phyloP scores from a whole-genome alignment of 148 eudicot species.

The Vaccinium macrocarpon region DNA sequence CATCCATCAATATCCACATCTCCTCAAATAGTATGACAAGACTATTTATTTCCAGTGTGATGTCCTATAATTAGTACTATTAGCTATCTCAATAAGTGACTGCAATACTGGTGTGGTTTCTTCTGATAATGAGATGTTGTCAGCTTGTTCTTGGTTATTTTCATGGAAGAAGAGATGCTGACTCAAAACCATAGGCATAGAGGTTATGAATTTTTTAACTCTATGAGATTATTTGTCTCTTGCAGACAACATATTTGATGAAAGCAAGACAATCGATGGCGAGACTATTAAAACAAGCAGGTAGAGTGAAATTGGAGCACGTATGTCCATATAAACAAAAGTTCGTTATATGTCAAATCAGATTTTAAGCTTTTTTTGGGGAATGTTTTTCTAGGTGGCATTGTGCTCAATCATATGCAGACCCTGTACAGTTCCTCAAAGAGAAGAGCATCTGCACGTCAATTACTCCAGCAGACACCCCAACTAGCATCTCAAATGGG shows the following conservation, averaged over 20 bases:
- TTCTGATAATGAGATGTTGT: neutral
- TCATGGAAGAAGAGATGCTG: neutral
- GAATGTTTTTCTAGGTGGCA: conserved; percentile 9
- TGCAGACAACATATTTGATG: conserved; percentile 52
- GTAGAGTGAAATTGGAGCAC: conserved; percentile 23
- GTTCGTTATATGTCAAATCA: neutral
- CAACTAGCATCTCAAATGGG: neutral
- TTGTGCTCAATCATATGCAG: conserved; percentile 16
- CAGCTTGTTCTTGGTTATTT: neutral
- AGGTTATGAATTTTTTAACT: neutral
- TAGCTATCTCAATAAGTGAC: neutral
- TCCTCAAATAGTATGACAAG: neutral
- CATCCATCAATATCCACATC: neutral
- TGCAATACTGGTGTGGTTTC: neutral
- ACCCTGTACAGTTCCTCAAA: conserved; percentile 11
- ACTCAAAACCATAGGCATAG: neutral
- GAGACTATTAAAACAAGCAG: conserved; percentile 51
- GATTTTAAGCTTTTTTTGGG: neutral
- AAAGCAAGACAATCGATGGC: conserved; percentile 31
- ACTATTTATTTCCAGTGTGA: neutral
- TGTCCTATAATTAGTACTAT: neutral
- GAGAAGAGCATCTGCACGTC: neutral
- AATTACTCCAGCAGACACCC: conserved; percentile 1
- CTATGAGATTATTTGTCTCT: conserved; percentile 3
- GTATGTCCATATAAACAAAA: neutral